A percentile compares a stretch with the other conserved stretches of the same genome.
phyloP scores from a whole-genome alignment of 2,329 filamentous ascomycete species.

The Colletotrichum gloeosporioides region DNA sequence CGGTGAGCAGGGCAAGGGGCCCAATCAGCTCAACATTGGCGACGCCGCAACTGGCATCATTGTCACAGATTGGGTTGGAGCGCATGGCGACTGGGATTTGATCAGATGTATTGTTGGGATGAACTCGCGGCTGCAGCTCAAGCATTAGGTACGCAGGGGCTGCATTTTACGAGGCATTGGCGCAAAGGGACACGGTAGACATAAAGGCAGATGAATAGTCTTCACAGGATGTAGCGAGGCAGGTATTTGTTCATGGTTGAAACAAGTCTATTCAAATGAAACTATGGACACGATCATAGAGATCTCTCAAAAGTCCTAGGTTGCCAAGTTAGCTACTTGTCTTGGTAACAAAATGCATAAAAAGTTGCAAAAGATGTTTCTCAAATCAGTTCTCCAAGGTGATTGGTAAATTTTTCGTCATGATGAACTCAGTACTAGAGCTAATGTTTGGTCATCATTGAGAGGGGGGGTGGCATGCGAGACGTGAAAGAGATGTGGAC shows the following conservation, averaged over 20 bases:
- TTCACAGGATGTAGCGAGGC: background rate
- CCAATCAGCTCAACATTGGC: conserved; percentile 58
- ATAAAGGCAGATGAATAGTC: background rate
- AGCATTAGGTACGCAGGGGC: conserved; percentile 32
- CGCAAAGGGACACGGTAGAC: background rate
- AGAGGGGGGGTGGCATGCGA: conserved; percentile 32
- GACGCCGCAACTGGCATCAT: conserved; percentile 86
- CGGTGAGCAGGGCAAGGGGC: conserved; percentile 55
- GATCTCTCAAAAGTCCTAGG: background rate
- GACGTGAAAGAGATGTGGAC: background rate
- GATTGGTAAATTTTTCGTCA: conserved; percentile 59
- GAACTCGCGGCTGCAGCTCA: conserved; percentile 74
- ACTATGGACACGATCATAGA: background rate
- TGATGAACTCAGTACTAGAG: conserved; percentile 57
- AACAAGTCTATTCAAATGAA: background rate
- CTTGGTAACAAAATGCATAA: background rate
- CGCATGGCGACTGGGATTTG: conserved; percentile 88
- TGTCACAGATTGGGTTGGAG: conserved; percentile 92
- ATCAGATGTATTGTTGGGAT: conserved; percentile 87
- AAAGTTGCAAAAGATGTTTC: conserved; percentile 26
- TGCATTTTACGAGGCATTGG: background rate
- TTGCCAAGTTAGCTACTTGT: conserved; percentile 1
- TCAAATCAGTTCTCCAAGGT: conserved; percentile 68
- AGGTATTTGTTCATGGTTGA: background rate
- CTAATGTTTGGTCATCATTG: conserved; percentile 53